These are phyloP conservation scores for Elsinoe batatas DNA, from an alignment of 2,329 filamentous ascomycete genomes.

Conservation along the genomic window DNA sequence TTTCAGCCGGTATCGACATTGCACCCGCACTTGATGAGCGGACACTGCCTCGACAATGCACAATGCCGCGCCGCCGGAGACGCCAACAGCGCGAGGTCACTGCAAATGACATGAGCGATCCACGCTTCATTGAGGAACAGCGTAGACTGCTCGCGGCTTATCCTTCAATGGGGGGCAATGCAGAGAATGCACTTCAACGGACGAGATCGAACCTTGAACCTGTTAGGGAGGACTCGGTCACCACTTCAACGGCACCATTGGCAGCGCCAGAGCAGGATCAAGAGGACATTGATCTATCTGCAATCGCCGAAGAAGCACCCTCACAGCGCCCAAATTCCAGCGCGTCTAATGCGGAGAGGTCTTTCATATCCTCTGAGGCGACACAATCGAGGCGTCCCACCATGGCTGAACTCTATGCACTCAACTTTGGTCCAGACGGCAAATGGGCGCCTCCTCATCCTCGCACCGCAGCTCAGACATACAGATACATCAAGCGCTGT, in stretches of 20 bases:
- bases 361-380: background rate
- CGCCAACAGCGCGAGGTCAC: constrained; percentile 21
- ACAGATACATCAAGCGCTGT: constrained; percentile 39
- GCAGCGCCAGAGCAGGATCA: constrained; percentile 21
- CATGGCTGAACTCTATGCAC: constrained; percentile 6
- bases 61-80: constrained; percentile 35
- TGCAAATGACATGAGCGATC: constrained; percentile 25
- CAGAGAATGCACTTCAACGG: background rate
- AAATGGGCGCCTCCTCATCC: constrained; percentile 28
- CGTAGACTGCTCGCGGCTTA: constrained; percentile 39
- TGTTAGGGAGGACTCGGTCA: background rate
- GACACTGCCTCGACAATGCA: constrained; percentile 35
- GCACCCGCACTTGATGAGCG: constrained; percentile 62
- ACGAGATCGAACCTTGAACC: constrained; percentile 9
- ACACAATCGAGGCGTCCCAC: background rate
- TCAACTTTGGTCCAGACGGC: constrained; percentile 24
- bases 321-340: background rate
- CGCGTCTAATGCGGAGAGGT: constrained; percentile 12
- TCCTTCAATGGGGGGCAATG: constrained; percentile 22
- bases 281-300: constrained; percentile 28
- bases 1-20: constrained; percentile 66
- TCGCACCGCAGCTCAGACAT: constrained; percentile 28
- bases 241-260: background rate
- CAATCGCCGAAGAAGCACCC: constrained; percentile 24
- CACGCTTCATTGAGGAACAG: constrained; percentile 37